These are phyloP conservation scores for Malbranchea cinnamomea DNA, from an alignment of 2,329 filamentous ascomycete species.

Conservation along the genomic window DNA sequence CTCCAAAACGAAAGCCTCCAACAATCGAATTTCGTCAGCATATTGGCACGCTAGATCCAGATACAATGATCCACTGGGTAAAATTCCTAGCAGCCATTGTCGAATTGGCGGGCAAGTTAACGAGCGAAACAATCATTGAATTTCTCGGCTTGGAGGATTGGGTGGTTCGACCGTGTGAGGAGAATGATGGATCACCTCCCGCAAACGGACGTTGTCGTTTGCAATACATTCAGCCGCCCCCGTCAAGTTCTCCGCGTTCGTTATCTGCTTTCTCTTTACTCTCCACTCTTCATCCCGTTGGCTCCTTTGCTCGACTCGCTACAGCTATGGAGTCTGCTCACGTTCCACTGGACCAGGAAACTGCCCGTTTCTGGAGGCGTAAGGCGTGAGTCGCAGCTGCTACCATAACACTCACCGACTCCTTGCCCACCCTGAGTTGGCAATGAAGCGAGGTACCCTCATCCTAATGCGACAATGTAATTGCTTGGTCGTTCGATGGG, in stretches of 20 bases:
- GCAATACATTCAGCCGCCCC: background rate
- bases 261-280: slow-evolving; percentile 5
- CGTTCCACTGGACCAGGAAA: slow-evolving; percentile 7
- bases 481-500: no score
- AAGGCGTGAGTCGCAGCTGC: slow-evolving; percentile 4
- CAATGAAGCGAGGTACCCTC: no score
- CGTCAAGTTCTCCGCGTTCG: background rate
- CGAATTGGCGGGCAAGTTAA: slow-evolving; percentile 8
- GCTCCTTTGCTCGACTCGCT: slow-evolving; percentile 8
- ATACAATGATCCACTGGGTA: slow-evolving; percentile 10
- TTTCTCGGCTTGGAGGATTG: slow-evolving; percentile 8
- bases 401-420: background rate
- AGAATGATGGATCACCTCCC: background rate
- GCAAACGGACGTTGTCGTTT: no score
- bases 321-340: slow-evolving; percentile 7
- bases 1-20: slow-evolving; percentile 7
- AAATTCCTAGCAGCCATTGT: slow-evolving; percentile 8
- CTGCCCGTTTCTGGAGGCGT: slow-evolving; percentile 7
- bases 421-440: no score
- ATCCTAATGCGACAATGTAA: no score
- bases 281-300: slow-evolving; percentile 6
- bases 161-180: background rate
- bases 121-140: slow-evolving; percentile 4
- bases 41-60: slow-evolving; percentile 8
- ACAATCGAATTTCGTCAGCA: slow-evolving; percentile 10